Conservation (phyloP, 2,329 filamentous ascomycete species). For the Ceratocystis albifundus region DNA sequence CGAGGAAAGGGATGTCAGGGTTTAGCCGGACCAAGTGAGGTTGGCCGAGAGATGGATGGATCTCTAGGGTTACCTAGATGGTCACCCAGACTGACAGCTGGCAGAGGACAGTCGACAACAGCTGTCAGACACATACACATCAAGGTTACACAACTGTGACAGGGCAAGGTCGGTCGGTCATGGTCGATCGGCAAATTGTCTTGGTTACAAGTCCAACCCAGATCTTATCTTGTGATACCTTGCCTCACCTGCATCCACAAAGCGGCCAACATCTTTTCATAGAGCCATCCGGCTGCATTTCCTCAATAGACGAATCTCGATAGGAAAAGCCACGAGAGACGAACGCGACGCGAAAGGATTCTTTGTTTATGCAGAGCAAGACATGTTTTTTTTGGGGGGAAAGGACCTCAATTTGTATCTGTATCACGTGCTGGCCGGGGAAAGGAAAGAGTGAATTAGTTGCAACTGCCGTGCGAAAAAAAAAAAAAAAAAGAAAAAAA, state of each 20-base stretch:
- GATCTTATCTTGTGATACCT: background rate
- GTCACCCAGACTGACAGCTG: background rate
- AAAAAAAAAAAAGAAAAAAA: too few relatives aligned
- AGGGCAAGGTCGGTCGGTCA: background rate
- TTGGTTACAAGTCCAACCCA: too few relatives aligned
- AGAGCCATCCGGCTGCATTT: background rate
- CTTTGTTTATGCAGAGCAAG: background rate
- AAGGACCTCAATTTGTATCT: background rate
- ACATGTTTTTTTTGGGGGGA: background rate
- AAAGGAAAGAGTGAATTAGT: too few relatives aligned
- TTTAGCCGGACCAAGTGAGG: background rate
- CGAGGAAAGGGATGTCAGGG: background rate
- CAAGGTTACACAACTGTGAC: background rate
- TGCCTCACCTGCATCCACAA: too few relatives aligned
- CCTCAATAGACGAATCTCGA: background rate
- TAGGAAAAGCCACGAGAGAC: background rate
- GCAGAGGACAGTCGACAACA: background rate
- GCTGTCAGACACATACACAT: background rate
- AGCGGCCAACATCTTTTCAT: background rate
- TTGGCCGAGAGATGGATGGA: background rate
- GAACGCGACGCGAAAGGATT: conserved; percentile 2
- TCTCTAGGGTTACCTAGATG: background rate
- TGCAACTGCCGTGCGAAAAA: too few relatives aligned
- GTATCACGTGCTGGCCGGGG: background rate
- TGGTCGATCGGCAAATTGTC: too few relatives aligned